Evolutionary conservation across 2,329 filamentous ascomycete genomes (phyloP).

Genomic region (Tolypocladium inflatum): DNA sequence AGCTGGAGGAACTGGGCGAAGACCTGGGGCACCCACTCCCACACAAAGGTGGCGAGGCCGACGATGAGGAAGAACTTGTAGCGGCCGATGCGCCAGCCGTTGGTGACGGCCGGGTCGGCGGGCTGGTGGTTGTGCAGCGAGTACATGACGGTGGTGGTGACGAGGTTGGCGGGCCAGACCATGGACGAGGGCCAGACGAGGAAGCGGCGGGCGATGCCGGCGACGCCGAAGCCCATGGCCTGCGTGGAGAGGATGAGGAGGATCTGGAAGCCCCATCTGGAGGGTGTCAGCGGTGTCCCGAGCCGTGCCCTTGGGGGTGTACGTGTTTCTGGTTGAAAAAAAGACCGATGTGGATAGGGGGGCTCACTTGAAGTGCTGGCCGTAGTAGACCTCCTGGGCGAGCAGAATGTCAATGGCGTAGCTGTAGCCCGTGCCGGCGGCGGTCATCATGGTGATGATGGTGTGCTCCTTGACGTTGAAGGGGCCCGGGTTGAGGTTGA

Average conservation of each 20-base stretch:
- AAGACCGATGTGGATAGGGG: not conserved
- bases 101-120: conserved; percentile 38
- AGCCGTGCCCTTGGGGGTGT: too few species aligned
- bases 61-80: conserved; percentile 46
- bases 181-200: conserved; percentile 52
- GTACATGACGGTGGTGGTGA: conserved; percentile 53
- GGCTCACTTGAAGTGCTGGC: conserved; percentile 33
- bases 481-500: conserved; percentile 28
- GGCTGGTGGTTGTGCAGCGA: conserved; percentile 52
- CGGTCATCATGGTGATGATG: conserved; percentile 36
- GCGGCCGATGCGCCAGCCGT: conserved; percentile 49
- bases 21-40: conserved; percentile 48
- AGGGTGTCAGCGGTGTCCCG: not conserved
- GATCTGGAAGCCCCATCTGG: conserved; percentile 39
- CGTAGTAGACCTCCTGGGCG: conserved; percentile 35
- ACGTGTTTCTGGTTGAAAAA: not conserved
- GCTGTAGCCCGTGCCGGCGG: conserved; percentile 20
- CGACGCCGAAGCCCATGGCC: conserved; percentile 54
- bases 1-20: conserved; percentile 47
- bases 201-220: conserved; percentile 48
- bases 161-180: conserved; percentile 53
- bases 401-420: conserved; percentile 31
- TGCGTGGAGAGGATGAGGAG: conserved; percentile 51
- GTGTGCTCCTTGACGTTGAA: conserved; percentile 39
- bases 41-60: conserved; percentile 38